Evolutionary conservation across 2,329 filamentous ascomycete species (phyloP), one percentile per base, ranked within the genome.

Genomic region (Myrmaecium sp.): DNA sequence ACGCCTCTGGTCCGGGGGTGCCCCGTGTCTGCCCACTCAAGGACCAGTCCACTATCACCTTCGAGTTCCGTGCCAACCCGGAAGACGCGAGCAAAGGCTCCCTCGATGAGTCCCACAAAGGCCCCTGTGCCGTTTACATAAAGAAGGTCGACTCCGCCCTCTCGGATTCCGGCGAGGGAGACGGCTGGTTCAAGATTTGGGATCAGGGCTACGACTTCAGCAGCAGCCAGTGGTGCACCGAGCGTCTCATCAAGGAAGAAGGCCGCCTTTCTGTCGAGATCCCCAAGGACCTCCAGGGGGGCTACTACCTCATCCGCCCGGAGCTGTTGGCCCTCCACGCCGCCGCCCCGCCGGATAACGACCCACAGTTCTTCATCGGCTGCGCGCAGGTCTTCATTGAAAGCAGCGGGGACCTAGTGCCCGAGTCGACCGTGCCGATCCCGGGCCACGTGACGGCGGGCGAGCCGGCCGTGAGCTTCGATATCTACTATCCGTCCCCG

Each of bases 131-230:
- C 15, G 65, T 82, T 14, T 83, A 82, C 49, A 57, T 80, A 53
- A 82, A 82, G 56, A 67, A 69, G 40, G 65, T 81, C 2, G 50
- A 57, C 35, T 60, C 69, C 30, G 68, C 72, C 31, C 52, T 50
- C 26, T 47, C 64, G 8, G 69, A 69, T 26, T 31, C 33, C 14
- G 54, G 44, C 36, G 54, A 21, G 35, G 75, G 76, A 4, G 53
- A 59, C 26, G 76, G 76, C 20, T 84, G 77, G 78, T 78, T 83
- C 62, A 82, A 82, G 60, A 66, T 83, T 43, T 80, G 64, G 58
- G 65, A 78, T 31, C 62, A 74, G 27, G 74, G 72, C 23, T 79
- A 76, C 49, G 60, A 77, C 38, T 44, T 52, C 4, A 37, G 44
- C 4, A 55, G 57, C 2, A 46, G 55, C 15, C 55, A 67, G 44